Evolutionary conservation across 2,329 filamentous ascomycete species (phyloP), one percentile per base, ranked within the genome.

Genomic region (Epichloe aotearoae): DNA sequence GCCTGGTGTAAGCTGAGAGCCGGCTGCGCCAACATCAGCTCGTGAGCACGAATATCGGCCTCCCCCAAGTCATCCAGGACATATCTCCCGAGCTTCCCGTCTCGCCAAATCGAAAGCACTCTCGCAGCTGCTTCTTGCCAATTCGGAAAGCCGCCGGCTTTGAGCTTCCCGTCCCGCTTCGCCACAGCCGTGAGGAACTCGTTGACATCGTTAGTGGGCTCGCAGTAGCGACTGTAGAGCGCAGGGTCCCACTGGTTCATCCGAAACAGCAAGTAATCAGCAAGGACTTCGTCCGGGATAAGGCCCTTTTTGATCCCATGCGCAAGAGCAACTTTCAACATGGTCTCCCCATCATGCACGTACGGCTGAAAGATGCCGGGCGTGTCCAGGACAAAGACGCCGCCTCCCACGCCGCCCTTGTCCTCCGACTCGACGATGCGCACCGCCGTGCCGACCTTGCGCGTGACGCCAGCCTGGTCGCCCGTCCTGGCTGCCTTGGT

Each of bases 301-400:
- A 97, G 76, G 0, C 85, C 86, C 64, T 95, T 88, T 65, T 95
- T 95, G 50, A 98, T 88, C 64, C 85, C 87, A 19, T 91, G 88
- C 48, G 88, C 89, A 1, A 97, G 77, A 2, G 90, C 85, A n/a
- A 98, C 77, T 68, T 95, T 97, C 55, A 98, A 73, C 93, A 98
- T 98, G 44, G 83, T 80, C 64, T 93, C 85, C 15, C 86, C 77
- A 61, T 94, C 80, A 0, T 84, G 78, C 30, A 97, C 85, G 64
- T 95, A 95, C 0, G 93, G 93, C 53, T 96, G 80, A 66, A 97
- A 98, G 8, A 98, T 90, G 46, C 93, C 93, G 0, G 93, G 93
- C 0, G 91, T 96, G 67, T 98, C 93, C 46, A 95, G 72, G 42
- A 97, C 70, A 64, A 93, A 95, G 5, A 95, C 83, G 42, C 83